Evolutionary conservation across 176 grass and related monocot species (phyloP).

Genomic region (Musa beccarii): DNA sequence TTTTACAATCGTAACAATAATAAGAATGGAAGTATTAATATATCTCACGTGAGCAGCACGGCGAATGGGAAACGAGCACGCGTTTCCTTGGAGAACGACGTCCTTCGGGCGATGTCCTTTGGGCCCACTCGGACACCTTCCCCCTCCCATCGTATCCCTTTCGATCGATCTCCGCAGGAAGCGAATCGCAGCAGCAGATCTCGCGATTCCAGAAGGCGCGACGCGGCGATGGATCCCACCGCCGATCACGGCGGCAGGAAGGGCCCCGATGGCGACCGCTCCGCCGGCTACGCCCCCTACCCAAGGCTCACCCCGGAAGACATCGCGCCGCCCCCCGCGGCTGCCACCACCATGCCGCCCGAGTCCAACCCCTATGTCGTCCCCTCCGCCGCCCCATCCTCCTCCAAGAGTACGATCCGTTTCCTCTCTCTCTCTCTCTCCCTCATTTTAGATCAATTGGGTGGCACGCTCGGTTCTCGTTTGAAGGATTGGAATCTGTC

Average conservation of each 20-base stretch:
- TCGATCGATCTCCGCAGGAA: neutral
- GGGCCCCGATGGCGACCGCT: slow-evolving; percentile 6
- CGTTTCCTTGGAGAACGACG: too few species aligned
- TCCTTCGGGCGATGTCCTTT: too few species aligned
- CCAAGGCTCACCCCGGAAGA: slow-evolving; percentile 43
- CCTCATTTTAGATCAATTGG: neutral
- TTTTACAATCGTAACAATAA: too few species aligned
- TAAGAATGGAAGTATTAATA: too few species aligned
- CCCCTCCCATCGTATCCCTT: too few species aligned
- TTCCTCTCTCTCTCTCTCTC: neutral
- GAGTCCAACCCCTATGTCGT: slow-evolving; percentile 72
- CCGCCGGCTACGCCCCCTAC: slow-evolving; percentile 37
- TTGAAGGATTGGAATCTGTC: neutral
- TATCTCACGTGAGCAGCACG: too few species aligned
- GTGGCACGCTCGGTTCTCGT: too few species aligned
- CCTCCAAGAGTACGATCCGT: slow-evolving; percentile 44
- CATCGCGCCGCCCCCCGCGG: slow-evolving; percentile 36
- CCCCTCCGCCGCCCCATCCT: slow-evolving; percentile 22
- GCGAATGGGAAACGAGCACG: too few species aligned
- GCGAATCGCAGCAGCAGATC: neutral
- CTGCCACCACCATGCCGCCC: slow-evolving; percentile 34
- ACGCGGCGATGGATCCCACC: slow-evolving; percentile 13
- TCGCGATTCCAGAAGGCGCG: neutral
- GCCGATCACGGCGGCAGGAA: slow-evolving; percentile 3
- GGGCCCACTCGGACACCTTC: too few species aligned